Conservation (phyloP, 2,329 filamentous ascomycete genomes). For the Cyphellophora europaea region DNA sequence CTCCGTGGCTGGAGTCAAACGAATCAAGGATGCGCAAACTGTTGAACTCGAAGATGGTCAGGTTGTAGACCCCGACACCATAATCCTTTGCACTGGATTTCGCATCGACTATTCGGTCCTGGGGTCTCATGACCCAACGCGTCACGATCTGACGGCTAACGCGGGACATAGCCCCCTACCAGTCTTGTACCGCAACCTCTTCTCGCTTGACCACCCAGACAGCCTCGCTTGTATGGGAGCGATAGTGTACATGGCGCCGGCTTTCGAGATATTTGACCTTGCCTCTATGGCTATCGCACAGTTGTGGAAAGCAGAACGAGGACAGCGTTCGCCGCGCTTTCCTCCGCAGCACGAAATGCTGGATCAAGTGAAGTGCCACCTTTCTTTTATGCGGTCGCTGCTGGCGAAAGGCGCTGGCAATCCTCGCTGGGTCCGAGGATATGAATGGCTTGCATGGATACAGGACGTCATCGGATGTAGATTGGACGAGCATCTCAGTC, state of each 20-base stretch:
- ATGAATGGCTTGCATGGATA: conserved; percentile 21
- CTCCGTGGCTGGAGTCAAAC: conserved; percentile 8
- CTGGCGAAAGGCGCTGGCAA: conserved; percentile 10
- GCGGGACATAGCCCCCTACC: conserved; percentile 6
- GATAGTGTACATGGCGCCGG: conserved; percentile 4
- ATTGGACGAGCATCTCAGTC: conserved; percentile 24
- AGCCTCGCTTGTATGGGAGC: conserved; percentile 24
- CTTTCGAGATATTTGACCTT: conserved; percentile 22
- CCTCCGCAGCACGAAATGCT: no score
- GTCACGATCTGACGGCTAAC: conserved; percentile 3
- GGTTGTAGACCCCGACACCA: conserved; percentile 23
- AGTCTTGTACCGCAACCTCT: conserved; percentile 24
- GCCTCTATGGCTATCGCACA: conserved; percentile 22
- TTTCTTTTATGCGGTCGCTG: conserved; percentile 13
- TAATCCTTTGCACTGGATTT: conserved; percentile 30
- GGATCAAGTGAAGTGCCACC: conserved; percentile 9
- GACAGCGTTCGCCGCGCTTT: conserved; percentile 8
- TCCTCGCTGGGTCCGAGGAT: conserved; percentile 9
- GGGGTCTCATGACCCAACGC: conserved; percentile 17
- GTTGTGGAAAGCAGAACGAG: conserved; percentile 22
- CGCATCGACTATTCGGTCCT: conserved; percentile 19
- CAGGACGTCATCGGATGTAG: conserved; percentile 24
- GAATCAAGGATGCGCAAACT: conserved; percentile 17
- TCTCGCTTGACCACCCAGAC: conserved; percentile 20
- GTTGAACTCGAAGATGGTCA: conserved; percentile 24